Percentiles rank a stretch among this genome's conserved stretches.
phyloP scores from a whole-genome alignment of 441 rosid genomes.

The Theobroma grandiflorum region DNA sequence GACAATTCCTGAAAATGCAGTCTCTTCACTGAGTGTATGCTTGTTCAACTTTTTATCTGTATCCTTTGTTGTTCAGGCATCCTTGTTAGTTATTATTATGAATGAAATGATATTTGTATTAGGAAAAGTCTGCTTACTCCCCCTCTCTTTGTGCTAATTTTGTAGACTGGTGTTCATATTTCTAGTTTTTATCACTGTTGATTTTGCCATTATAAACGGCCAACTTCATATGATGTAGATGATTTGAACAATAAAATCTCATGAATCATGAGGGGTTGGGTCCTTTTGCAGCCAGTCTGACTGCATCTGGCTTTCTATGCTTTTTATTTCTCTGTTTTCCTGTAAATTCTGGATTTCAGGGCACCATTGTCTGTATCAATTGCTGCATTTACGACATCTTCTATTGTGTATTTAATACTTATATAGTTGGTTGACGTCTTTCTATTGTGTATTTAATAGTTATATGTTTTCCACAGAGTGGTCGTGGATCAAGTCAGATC shows the following conservation, averaged over 20 bases:
- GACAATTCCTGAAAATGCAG: conserved; percentile 42
- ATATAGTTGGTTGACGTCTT: background rate
- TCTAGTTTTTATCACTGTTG: background rate
- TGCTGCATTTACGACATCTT: background rate
- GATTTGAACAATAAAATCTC: conserved; percentile 2
- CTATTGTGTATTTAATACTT: conserved; percentile 8
- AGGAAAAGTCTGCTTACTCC: background rate
- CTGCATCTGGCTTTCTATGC: background rate
- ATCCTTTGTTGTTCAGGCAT: background rate
- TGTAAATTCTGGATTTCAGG: background rate
- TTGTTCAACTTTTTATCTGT: conserved; percentile 28
- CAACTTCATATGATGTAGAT: background rate
- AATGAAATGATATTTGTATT: background rate
- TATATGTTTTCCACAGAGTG: conserved; percentile 51
- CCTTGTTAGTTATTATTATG: background rate
- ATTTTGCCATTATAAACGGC: background rate
- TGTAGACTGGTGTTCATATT: background rate
- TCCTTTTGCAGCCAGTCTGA: background rate
- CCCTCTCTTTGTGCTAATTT: background rate
- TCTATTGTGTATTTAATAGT: conserved; percentile 11
- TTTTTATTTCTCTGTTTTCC: background rate
- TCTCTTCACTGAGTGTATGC: conserved; percentile 50
- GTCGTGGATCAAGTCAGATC: conserved; percentile 45
- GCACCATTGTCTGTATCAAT: background rate
- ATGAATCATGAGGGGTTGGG: background rate